Conservation (phyloP, 257 asterid species). For the Solanum pimpinellifolium region DNA sequence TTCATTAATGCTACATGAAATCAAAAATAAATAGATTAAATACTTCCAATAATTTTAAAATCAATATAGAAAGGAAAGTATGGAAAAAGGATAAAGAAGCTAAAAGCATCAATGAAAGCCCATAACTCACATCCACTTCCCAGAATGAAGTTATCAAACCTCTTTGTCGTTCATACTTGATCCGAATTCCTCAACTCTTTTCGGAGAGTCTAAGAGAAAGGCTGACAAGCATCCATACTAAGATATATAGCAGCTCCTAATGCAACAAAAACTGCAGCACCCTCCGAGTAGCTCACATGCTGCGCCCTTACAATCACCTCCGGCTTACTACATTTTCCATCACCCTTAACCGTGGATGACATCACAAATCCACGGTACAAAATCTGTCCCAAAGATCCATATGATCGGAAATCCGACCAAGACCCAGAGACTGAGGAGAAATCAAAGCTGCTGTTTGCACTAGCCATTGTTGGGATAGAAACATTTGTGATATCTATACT, state of each 20-base stretch:
- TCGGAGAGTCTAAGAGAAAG: conserved; percentile 63
- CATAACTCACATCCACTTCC: neutral
- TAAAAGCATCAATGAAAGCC: neutral
- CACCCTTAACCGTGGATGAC: conserved; percentile 71
- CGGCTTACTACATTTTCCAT: conserved; percentile 59
- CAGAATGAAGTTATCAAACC: neutral
- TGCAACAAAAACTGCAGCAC: conserved; percentile 86
- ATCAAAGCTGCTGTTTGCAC: conserved; percentile 77
- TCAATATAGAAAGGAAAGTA: neutral
- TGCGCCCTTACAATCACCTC: conserved; percentile 85
- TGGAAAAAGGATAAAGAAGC: neutral
- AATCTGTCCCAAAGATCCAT: conserved; percentile 69
- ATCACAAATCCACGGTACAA: conserved; percentile 73
- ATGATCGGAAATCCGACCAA: conserved; percentile 53
- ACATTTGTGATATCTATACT: conserved; percentile 61
- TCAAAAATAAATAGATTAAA: neutral
- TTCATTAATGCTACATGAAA: neutral
- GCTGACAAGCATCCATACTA: conserved; percentile 78
- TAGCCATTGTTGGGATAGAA: conserved; percentile 50
- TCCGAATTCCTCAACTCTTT: conserved; percentile 67
- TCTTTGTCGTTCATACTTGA: neutral
- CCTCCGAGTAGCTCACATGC: conserved; percentile 84
- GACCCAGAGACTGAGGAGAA: conserved; percentile 27
- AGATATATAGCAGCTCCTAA: conserved; percentile 87
- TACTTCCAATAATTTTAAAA: neutral